A percentile compares a stretch with the other conserved stretches of the same genome.
Evolutionary conservation across 768 basidiomycete species (phyloP).

Genomic region (Mycena rosella): DNA sequence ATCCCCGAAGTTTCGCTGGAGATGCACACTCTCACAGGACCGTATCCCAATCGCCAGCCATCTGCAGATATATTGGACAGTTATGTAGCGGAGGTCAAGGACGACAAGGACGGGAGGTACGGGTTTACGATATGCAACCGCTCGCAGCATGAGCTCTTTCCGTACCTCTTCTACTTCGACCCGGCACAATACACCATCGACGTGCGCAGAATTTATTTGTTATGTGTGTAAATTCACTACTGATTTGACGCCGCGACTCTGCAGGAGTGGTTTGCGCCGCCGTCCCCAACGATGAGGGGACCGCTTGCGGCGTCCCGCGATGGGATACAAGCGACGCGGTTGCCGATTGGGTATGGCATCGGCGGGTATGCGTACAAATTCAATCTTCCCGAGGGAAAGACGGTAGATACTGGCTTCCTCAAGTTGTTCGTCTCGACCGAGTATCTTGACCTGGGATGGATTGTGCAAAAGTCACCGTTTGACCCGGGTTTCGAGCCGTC

Average conservation of each 20-base stretch:
- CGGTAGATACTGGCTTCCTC: constrained; percentile 50
- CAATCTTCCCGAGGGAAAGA: background rate
- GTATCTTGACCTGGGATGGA: constrained; percentile 54
- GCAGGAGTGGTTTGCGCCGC: constrained; percentile 1
- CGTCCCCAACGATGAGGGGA: background rate
- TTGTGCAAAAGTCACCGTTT: constrained; percentile 48
- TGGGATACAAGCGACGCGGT: background rate
- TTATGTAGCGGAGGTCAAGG: too few species aligned
- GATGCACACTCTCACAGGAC: too few species aligned
- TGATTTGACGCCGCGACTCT: background rate
- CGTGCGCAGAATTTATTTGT: background rate
- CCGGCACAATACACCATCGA: background rate
- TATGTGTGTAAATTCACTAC: too few species aligned
- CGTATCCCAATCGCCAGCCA: too few species aligned
- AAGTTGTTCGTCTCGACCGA: constrained; percentile 63
- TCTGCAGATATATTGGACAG: too few species aligned
- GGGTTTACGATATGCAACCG: background rate
- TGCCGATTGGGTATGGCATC: background rate
- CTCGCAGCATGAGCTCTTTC: background rate
- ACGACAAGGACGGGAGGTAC: background rate
- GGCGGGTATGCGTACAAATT: constrained; percentile 11
- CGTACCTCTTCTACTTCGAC: background rate
- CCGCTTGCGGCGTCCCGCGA: background rate
- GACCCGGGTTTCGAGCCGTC: background rate
- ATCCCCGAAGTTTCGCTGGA: too few species aligned